Base-by-base conservation (phyloP, 2,329 filamentous ascomycete species). In the Metarhizium anisopliae region DNA sequence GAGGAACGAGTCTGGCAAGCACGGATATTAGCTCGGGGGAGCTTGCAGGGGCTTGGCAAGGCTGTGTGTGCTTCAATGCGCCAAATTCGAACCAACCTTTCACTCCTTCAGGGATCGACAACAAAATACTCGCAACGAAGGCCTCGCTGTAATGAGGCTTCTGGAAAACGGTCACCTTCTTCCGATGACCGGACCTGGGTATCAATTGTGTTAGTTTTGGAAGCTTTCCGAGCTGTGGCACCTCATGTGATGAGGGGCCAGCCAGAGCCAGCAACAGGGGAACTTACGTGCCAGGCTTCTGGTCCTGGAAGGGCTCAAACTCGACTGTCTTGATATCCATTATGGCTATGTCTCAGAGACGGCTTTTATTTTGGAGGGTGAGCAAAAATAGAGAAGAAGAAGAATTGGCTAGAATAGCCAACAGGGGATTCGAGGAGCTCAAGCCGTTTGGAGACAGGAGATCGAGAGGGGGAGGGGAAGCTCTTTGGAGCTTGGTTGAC, bases 151-250 rank as follows among this genome's bases (percentile, higher is more conserved):
- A 99, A 77, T 99, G 83, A 58, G 86, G 80, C 75, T 96, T 81
- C 74, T 99, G 90, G 81, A 99, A 99, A 71, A 96, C 89, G 68
- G 90, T 91, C 77, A 97, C 94, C 84, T 95, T 97, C 78, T 99
- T 99, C 62, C 94, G 91, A 73, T 99, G 90, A 74, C 94, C 94
- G 63, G 94, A 99, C 64, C 93, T 97, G 67, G 56, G 13, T 59
- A 10, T 42, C 14, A 25, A 38, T 32, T 8, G 38, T 16, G n/a
- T 53, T 36, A 51, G 49, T n/a, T 35, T 47, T 42, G 18, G 50
- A 8, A 49, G 25, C 45, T 49, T 49, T 30, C n/a, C 35, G 10
- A 25, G 50, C 18, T 38, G 36, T 47, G 30, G 14, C 38, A 30
- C n/a, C 51, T 57, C 30, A 30, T 8, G 50, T 56, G 50, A 36